Base-by-base conservation (phyloP, 306 rosid genomes). In the Pachyrhizus erosus region DNA sequence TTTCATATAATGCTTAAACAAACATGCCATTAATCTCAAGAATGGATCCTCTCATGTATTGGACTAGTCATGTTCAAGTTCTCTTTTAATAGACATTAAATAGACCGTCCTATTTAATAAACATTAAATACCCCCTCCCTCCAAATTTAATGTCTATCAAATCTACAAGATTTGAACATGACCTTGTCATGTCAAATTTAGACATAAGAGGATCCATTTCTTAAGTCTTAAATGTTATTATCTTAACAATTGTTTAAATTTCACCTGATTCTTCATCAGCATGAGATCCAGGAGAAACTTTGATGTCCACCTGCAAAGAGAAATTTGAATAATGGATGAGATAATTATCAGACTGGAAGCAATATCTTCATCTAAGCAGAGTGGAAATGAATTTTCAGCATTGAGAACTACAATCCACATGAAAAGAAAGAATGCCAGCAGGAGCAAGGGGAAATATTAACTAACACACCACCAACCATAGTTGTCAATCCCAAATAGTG, bases 221-320 rank as follows among this genome's bases (percentile, higher is more conserved):
- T 27, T 24, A 37, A 9, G 40, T 14, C 73, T 65, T n/a, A 29
- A 23, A 10, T 52, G 80, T 49, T 43, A 14, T 26, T 75, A 29
- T 40, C 40, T 31, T 29, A 43, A 43, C 15, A 76, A 5, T 33
- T 68, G 58, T 80, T 66, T 18, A 62, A 80, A 79, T 48, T 79
- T 85, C 46, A 95, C 99, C 98, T 69, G 98, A 93, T 69, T 91
- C 97, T 87, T 95, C 99, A 61, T 89, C 74, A 9, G 99, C 97
- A 84, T 95, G 99, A 70, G 99, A 95, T 86, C 99, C 99, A 3
- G 98, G 94, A 85, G 91, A 88, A 71, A 95, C 99, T 86, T 93
- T 93, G 84, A 95, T 95, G 83, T 95, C 99, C 88, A 93, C 99
- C 99, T 93, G 87, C 87, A 67, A 72, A 42, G 78, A 79, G 75